These are phyloP conservation scores for Lentinula novae-zelandiae DNA, from an alignment of 1,284 basidiomycete genomes.

Conservation along the genomic window DNA sequence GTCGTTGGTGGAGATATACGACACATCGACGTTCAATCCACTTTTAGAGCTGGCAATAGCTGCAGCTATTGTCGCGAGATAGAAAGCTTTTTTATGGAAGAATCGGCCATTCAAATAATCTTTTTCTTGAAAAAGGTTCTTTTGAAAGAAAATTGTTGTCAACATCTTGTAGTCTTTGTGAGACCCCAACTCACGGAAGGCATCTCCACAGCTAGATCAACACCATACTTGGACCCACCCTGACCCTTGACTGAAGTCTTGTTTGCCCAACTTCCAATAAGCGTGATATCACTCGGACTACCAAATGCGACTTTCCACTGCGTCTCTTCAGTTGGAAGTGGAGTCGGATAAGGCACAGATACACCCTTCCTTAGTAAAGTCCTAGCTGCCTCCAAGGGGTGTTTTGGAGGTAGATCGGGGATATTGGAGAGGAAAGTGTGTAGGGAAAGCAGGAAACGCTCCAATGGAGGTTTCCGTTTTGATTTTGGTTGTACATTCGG, in stretches of 20 bases:
- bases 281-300: slow-evolving; percentile 58
- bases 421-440: slow-evolving; percentile 59
- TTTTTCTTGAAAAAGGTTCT: slow-evolving; percentile 90
- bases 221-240: slow-evolving; percentile 60
- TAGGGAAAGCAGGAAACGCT: slow-evolving; percentile 60
- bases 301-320: slow-evolving; percentile 78
- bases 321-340: slow-evolving; percentile 64
- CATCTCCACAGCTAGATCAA: slow-evolving; percentile 89
- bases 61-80: slow-evolving; percentile 78
- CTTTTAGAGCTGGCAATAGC: slow-evolving; percentile 48
- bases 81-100: slow-evolving; percentile 92
- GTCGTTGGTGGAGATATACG: slow-evolving; percentile 57
- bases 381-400: slow-evolving; percentile 58
- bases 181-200: slow-evolving; percentile 56
- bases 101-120: slow-evolving; percentile 90
- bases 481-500: slow-evolving; percentile 74
- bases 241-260: slow-evolving; percentile 63
- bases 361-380: slow-evolving; percentile 18
- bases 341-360: slow-evolving; percentile 61
- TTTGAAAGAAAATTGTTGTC: not conserved
- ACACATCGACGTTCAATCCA: slow-evolving; percentile 46
- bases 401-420: slow-evolving; percentile 52
- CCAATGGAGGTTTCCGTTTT: slow-evolving; percentile 49
- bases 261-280: slow-evolving; percentile 78
- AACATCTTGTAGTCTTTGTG: not conserved